Percentiles rank a stretch among this genome's conserved stretches.
phyloP scores from a whole-genome alignment of 805 yeast genomes.

The Candida adriatica region DNA sequence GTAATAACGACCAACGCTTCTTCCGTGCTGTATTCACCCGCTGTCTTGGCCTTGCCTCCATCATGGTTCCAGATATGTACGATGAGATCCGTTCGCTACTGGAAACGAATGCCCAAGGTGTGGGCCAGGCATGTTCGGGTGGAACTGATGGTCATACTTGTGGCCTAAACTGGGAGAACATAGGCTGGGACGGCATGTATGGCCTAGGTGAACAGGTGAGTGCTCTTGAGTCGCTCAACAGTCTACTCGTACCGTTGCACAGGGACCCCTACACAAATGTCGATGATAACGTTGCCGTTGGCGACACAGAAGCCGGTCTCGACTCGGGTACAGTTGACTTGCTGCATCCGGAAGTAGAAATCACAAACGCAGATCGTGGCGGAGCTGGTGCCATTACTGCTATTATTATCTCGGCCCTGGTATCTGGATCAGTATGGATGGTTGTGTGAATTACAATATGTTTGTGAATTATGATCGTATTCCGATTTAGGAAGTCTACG shows the following conservation, averaged over 20 bases:
- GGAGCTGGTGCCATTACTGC: conserved; percentile 90
- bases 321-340: conserved; percentile 30
- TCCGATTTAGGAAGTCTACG: too few relatives aligned
- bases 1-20: conserved; percentile 73
- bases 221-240: conserved; percentile 57
- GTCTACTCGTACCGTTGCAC: conserved; percentile 33
- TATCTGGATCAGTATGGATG: conserved; percentile 80
- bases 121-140: conserved; percentile 66
- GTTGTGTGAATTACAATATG: too few relatives aligned
- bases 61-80: conserved; percentile 42
- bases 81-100: conserved; percentile 36
- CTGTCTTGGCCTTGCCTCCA: conserved; percentile 51
- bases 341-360: conserved; percentile 32
- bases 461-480: too few relatives aligned
- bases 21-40: conserved; percentile 67
- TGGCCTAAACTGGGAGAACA: conserved; percentile 56
- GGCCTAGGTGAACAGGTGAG: conserved; percentile 78
- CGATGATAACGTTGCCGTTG: conserved; percentile 45
- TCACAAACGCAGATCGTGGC: conserved; percentile 59
- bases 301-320: conserved; percentile 46
- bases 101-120: conserved; percentile 52
- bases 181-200: conserved; percentile 56
- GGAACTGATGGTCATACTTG: conserved; percentile 73
- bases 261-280: conserved; percentile 45
- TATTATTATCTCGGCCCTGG: conserved; percentile 46